Base-by-base conservation (phyloP, 371 early-diverging fungal genomes). In the Chytridium lagenaria region DNA sequence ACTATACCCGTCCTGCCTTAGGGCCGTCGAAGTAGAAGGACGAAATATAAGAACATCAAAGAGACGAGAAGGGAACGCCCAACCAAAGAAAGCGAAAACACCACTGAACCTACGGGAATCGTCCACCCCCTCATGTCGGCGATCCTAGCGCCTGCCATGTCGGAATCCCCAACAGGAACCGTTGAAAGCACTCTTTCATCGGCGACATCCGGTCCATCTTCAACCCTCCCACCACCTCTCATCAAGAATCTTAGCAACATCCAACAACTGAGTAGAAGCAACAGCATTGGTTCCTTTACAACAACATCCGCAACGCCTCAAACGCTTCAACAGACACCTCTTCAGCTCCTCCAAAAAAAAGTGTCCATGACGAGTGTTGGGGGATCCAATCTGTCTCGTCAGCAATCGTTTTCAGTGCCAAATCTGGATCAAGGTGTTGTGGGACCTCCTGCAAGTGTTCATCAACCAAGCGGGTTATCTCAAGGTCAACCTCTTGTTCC, bases 401-500 rank as follows among this genome's bases (percentile, higher is more conserved):
- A 61, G 37, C 61, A 61, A 61, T 61, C 61, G 30, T 34, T 61
- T 34, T 61, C 61, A 12, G 61, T 61, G 61, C 61, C 61, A 12
- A 34, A 61, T 34, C 23, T 61, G 19, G 61, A 5, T 34, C 7
- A 7, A 28, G 30, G n/a, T 34, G 2, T 36, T 28, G 36, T 34
- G 34, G 12, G 26, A 5, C 10, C 23, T 26, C 57, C 23, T 55
- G 10, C 61, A 61, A 3, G 34, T 61, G 61, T 28, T 2, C 30
- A 28, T 7, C 30, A 28, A 5, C 61, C 36, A 30, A 31, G 16
- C 7, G 23, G 19, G 10, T 26, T 55, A 5, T 7, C 16, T 26
- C 10, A 16, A 10, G 55, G 55, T 28, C 55, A 61, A 61, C 37
- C 61, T 28, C 61, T 34, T 34, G 10, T 2, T 12, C 2, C 3